Conservation (phyloP, 208 protist genomes). For the Crithidia bombi region DNA sequence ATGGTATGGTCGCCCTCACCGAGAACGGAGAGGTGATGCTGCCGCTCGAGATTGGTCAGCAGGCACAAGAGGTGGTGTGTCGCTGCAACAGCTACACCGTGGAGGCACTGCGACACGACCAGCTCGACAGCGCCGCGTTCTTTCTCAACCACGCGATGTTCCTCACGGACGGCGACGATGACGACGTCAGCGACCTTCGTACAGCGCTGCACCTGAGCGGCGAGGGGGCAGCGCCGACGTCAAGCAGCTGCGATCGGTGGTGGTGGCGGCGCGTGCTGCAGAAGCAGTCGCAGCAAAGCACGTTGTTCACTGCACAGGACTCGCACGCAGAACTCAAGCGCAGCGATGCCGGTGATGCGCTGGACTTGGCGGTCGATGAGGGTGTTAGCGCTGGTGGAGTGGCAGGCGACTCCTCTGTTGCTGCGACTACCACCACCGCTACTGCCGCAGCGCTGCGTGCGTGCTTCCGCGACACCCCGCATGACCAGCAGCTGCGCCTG, state of each 20-base stretch:
- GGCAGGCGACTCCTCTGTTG: neutral
- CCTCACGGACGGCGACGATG: conserved; percentile 63
- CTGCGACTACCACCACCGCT: conserved; percentile 13
- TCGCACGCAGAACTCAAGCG: neutral
- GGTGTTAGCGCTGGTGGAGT: neutral
- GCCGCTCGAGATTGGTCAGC: conserved; percentile 32
- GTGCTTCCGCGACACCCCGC: conserved; percentile 16
- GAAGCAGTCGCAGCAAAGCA: neutral
- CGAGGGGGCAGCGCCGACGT: neutral
- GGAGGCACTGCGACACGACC: conserved; percentile 55
- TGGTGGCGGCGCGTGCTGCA: conserved; percentile 32
- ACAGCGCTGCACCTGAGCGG: neutral
- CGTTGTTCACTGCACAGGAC: neutral
- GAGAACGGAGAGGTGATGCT: conserved; percentile 34
- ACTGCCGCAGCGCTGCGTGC: conserved; percentile 26
- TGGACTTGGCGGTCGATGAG: neutral
- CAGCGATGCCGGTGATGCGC: neutral
- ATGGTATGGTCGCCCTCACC: conserved; percentile 21
- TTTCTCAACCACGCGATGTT: conserved; percentile 84
- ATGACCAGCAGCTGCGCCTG: conserved; percentile 46
- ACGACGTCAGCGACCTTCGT: conserved; percentile 9
- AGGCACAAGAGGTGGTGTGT: conserved; percentile 69
- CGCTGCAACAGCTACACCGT: conserved; percentile 87
- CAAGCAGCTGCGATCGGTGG: conserved; percentile 15
- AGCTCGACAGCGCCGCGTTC: conserved; percentile 63